Evolutionary conservation across 345 rosid species (phyloP).

Genomic region (Trapa bicornis): DNA sequence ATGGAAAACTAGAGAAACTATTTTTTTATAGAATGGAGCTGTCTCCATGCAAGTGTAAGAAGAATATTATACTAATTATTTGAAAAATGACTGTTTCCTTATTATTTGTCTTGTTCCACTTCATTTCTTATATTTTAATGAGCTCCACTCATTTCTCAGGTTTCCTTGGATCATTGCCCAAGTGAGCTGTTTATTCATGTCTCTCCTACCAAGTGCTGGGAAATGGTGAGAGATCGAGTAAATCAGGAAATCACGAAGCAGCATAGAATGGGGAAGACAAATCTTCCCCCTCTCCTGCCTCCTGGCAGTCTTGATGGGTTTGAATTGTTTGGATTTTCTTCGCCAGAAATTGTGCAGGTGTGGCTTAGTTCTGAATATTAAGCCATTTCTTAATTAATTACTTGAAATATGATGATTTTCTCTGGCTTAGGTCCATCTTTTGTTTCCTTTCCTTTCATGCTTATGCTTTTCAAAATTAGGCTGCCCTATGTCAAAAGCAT

Average conservation of each 20-base stretch:
- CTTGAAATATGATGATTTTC: neutral
- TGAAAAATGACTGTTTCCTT: neutral
- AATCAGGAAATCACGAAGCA: slow-evolving; percentile 85
- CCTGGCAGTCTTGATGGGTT: slow-evolving; percentile 95
- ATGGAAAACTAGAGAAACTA: neutral
- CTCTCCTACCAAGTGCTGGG: slow-evolving; percentile 91
- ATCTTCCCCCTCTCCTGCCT: slow-evolving; percentile 90
- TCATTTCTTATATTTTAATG: neutral
- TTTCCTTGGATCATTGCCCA: slow-evolving; percentile 60
- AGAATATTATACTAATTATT: neutral
- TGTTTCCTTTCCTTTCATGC: neutral
- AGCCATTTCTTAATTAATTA: neutral
- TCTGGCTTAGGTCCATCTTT: neutral
- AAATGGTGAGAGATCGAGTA: slow-evolving; percentile 90
- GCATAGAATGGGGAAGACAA: slow-evolving; percentile 57
- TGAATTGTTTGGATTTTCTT: slow-evolving; percentile 91
- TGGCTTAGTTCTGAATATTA: slow-evolving; percentile 1
- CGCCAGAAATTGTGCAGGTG: slow-evolving; percentile 95
- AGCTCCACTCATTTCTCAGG: slow-evolving; percentile 34
- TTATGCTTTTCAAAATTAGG: too few species aligned
- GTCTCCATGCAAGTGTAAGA: neutral
- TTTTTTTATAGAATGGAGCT: neutral
- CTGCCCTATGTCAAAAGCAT: too few species aligned
- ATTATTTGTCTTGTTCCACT: neutral
- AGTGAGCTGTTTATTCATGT: slow-evolving; percentile 76